Percentiles rank a stretch among this genome's conserved stretches.
These are phyloP conservation scores for Calocybe gangraenosa DNA, from an alignment of 768 basidiomycete species.

Conservation along the genomic window DNA sequence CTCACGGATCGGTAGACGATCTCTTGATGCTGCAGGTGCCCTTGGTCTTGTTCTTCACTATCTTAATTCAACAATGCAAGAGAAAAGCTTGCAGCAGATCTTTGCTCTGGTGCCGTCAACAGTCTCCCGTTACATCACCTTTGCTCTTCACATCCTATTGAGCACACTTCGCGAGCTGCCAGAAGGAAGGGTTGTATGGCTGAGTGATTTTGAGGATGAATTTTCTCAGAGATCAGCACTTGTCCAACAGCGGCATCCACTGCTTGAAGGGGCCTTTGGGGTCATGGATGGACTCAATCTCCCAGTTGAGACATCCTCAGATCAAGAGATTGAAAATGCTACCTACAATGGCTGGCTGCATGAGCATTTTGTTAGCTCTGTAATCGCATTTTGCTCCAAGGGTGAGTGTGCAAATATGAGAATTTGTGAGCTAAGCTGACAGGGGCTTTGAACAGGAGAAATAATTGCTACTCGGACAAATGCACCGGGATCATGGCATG, in stretches of 20 bases:
- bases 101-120: not conserved
- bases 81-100: not conserved
- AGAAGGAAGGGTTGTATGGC: not conserved
- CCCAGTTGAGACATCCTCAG: not conserved
- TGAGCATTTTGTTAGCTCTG: constrained; percentile 3
- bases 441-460: no score
- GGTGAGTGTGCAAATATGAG: not conserved
- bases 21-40: not conserved
- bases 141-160: not conserved
- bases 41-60: not conserved
- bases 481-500: constrained; percentile 35
- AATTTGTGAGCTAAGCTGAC: no score
- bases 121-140: not conserved
- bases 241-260: constrained; percentile 1
- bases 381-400: not conserved
- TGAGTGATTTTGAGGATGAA: not conserved
- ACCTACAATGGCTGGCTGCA: constrained; percentile 4
- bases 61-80: not conserved
- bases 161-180: not conserved
- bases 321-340: constrained; percentile 6
- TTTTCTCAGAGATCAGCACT: not conserved
- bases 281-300: constrained; percentile 3
- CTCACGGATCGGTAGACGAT: not conserved
- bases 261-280: constrained; percentile 1
- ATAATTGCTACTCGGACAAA: constrained; percentile 25